A percentile compares a stretch with the other conserved stretches of the same genome.
Evolutionary conservation across 2,329 filamentous ascomycete genomes (phyloP).

Genomic region (Aureobasidium leucospermi): DNA sequence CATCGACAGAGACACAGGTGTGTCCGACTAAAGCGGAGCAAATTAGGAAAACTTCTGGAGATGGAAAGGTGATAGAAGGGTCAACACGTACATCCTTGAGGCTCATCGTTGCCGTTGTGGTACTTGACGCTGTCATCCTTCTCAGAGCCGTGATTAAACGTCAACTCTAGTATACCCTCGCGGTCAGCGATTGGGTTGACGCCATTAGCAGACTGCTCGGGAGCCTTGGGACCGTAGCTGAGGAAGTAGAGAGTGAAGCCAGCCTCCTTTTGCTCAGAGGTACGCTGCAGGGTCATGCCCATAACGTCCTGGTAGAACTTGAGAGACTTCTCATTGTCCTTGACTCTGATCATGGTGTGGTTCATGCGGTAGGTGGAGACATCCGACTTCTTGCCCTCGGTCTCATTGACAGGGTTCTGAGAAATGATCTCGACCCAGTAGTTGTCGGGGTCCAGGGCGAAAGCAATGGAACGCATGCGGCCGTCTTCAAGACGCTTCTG

Average conservation of each 20-base stretch:
- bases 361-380: constrained; percentile 61
- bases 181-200: constrained; percentile 56
- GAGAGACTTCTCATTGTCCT: constrained; percentile 46
- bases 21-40: constrained; percentile 60
- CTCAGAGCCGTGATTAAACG: constrained; percentile 77
- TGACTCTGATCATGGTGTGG: constrained; percentile 83
- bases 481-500: constrained; percentile 93
- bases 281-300: constrained; percentile 79
- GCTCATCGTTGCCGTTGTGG: constrained; percentile 85
- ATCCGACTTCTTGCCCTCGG: constrained; percentile 67
- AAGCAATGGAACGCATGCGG: constrained; percentile 80
- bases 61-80: neutral
- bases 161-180: constrained; percentile 84
- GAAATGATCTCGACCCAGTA: constrained; percentile 71
- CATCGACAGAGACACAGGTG: constrained; percentile 80
- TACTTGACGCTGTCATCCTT: constrained; percentile 79
- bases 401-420: constrained; percentile 63
- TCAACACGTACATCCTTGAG: constrained; percentile 49
- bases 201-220: constrained; percentile 47
- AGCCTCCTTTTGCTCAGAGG: constrained; percentile 58
- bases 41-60: neutral
- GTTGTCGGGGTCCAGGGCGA: constrained; percentile 55
- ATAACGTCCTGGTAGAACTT: constrained; percentile 63
- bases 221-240: constrained; percentile 53
- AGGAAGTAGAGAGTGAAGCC: constrained; percentile 92